Conservation (phyloP, 83 land plant genomes). For the Picea abies region DNA sequence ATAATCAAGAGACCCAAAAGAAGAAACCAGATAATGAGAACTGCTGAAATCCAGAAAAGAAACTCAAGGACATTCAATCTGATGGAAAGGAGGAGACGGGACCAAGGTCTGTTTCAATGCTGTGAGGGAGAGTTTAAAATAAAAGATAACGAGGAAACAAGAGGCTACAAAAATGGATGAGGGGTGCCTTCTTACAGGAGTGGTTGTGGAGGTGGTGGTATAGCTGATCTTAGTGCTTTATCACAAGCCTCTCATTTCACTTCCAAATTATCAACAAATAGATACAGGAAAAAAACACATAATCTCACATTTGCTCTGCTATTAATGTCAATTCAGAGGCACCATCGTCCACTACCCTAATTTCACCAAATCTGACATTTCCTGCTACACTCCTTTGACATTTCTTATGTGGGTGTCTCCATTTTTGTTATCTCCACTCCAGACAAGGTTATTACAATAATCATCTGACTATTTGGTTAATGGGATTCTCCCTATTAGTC, state of each 20-base stretch:
- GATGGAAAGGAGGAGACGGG: background rate
- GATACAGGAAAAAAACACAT: no score
- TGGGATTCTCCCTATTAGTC: background rate
- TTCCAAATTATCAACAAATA: no score
- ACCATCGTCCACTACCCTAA: background rate
- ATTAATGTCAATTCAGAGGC: no score
- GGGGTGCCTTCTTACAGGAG: background rate
- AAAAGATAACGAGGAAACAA: background rate
- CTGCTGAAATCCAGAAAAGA: no score
- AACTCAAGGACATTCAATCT: background rate
- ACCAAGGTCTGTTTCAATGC: background rate
- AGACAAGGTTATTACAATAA: background rate
- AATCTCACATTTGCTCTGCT: no score
- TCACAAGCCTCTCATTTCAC: slow-evolving; percentile 12
- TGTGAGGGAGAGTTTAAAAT: background rate
- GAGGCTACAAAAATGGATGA: slow-evolving; percentile 12
- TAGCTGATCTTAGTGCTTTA: background rate
- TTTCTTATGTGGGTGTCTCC: no score
- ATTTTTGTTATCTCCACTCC: background rate
- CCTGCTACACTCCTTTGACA: no score
- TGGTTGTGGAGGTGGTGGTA: no score
- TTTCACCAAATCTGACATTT: background rate
- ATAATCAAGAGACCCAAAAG: no score
- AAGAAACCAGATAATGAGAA: no score
- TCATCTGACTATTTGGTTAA: background rate